phyloP scores from a whole-genome alignment of 2,329 filamentous ascomycete genomes.

The Trichoderma simmonsii region DNA sequence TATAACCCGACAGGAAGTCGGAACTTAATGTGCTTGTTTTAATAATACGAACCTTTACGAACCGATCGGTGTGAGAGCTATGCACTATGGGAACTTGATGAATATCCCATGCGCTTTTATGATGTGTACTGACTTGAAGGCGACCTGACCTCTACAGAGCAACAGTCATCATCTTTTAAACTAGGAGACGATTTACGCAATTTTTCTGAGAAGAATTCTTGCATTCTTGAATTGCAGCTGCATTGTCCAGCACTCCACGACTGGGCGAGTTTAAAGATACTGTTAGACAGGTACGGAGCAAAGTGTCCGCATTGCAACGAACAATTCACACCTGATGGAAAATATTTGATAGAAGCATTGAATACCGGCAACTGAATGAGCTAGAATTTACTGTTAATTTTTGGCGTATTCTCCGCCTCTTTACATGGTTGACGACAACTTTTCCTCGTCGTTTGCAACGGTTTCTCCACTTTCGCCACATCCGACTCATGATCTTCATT shows the following conservation, averaged over 20 bases:
- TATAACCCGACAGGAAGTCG: neutral
- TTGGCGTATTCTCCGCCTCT: neutral
- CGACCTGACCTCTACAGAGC: neutral
- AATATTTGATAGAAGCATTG: neutral
- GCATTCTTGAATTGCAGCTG: neutral
- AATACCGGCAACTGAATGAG: neutral
- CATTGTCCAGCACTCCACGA: neutral
- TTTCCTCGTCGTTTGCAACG: neutral
- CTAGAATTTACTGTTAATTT: neutral
- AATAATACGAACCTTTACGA: neutral
- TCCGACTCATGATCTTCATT: neutral
- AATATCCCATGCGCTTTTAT: fast-evolving
- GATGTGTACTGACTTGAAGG: fast-evolving
- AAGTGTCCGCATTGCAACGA: neutral
- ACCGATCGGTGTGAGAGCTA: neutral
- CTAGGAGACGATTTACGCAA: neutral
- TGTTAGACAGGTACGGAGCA: too few species aligned
- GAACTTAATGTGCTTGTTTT: neutral
- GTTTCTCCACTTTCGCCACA: neutral
- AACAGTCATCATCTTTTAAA: fast-evolving
- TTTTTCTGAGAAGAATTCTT: neutral
- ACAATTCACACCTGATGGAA: neutral
- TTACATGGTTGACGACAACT: neutral
- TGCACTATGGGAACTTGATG: neutral
- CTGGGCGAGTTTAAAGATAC: neutral